A percentile compares a stretch with the other conserved stretches of the same genome.
Conservation (phyloP, 2,329 filamentous ascomycete species). For the Triangularia verruculosa region DNA sequence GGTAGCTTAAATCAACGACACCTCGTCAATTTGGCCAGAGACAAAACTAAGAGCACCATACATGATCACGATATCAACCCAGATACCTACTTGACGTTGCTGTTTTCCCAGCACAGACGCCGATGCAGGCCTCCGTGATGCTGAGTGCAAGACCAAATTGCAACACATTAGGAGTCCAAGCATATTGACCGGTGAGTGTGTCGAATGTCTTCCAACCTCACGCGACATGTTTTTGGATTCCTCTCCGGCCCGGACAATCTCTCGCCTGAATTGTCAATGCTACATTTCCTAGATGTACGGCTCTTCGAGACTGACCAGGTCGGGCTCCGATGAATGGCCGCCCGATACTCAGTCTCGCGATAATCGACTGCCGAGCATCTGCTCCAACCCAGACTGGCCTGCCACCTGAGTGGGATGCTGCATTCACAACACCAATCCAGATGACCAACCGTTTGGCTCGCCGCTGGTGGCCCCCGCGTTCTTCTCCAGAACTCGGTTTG, state of each 20-base stretch:
- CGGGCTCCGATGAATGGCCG: neutral
- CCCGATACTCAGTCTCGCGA: neutral
- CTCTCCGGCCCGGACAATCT: neutral
- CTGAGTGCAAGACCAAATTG: neutral
- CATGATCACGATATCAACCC: no score
- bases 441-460: neutral
- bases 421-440: neutral
- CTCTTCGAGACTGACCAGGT: neutral
- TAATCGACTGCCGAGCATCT: neutral
- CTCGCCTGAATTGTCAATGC: neutral
- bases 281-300: neutral
- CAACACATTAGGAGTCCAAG: neutral
- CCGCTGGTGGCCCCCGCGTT: neutral
- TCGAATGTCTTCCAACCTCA: neutral
- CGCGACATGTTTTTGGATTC: neutral
- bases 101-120: neutral
- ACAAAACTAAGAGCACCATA: no score
- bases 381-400: neutral
- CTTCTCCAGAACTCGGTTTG: neutral
- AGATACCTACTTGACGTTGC: neutral
- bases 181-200: neutral
- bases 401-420: neutral
- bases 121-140: neutral
- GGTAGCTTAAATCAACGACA: constrained; percentile 6
- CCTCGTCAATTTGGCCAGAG: neutral